These are phyloP conservation scores for Chrysosporium keratinophilum DNA, from an alignment of 2,329 filamentous ascomycete genomes.

Conservation along the genomic window DNA sequence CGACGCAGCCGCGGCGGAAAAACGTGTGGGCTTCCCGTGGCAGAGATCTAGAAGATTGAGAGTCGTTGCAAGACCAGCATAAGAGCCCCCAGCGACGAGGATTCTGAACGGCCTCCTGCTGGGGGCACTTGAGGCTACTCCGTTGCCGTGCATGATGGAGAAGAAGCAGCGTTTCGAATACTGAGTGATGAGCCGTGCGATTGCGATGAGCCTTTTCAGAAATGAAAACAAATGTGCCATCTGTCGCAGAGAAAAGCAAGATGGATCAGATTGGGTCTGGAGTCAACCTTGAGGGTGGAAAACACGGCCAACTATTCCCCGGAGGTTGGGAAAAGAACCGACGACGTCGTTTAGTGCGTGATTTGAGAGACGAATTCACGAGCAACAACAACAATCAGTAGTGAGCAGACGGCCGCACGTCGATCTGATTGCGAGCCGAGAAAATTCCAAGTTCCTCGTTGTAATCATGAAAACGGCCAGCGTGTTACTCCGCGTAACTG, in stretches of 20 bases:
- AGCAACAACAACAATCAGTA: too few species aligned
- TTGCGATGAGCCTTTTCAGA: neutral
- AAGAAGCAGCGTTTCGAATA: conserved; percentile 1
- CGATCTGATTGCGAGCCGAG: too few species aligned
- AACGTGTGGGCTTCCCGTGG: conserved; percentile 44
- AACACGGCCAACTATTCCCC: too few species aligned
- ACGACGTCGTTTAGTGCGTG: too few species aligned
- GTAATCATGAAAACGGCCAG: too few species aligned
- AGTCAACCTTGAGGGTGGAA: neutral
- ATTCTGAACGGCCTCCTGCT: conserved; percentile 37
- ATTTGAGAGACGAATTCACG: too few species aligned
- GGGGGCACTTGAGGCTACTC: neutral
- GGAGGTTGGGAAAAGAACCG: too few species aligned
- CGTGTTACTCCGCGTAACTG: too few species aligned
- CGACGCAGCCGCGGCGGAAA: conserved; percentile 13
- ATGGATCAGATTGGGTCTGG: neutral
- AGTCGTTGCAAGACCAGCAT: conserved; percentile 55
- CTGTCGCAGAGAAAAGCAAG: neutral
- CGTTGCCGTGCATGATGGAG: conserved; percentile 5
- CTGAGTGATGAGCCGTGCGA: neutral
- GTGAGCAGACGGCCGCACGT: too few species aligned
- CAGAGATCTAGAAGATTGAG: conserved; percentile 58
- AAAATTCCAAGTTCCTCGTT: too few species aligned
- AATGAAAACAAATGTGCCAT: conserved; percentile 5
- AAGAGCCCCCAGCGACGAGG: conserved; percentile 61